Base-by-base conservation (phyloP, 2,329 filamentous ascomycete species). In the Penicillium occitanis region DNA sequence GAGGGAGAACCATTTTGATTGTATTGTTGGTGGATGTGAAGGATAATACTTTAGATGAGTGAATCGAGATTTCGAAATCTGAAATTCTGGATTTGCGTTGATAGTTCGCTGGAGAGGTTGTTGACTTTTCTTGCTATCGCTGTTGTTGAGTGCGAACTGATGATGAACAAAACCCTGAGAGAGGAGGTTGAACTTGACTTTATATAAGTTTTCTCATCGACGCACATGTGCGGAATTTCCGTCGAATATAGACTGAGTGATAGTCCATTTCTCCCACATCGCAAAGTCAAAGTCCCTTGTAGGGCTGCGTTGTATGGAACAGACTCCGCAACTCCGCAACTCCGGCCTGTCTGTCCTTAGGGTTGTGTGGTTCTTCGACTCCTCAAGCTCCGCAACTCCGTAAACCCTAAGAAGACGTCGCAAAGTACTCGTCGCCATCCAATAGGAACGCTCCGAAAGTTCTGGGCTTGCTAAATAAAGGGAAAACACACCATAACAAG, bases 1-100 rank as follows among this genome's bases (percentile, higher is more conserved):
- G 63, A 28, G 53, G 55, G 55, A 30, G 51, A 48, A 35, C 63
- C 55, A 59, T 59, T 40, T 59, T 59, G 22, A 59, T 17, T 51
- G 19, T 17, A 17, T 51, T 51, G 5, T 25, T 50, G 46, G 22
- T 50, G 14, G 46, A 6, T 30, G n/a, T 13, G 25, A 51, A 48
- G 7, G 14, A 30, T n/a, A 8, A 30, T 1, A 51, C n/a, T 1
- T 51, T n/a, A 10, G 48, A 51, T 5, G 14, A 51, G 11, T 48
- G 10, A 25, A 51, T 51, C 19, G n/a, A 22, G 2, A 22, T 22
- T 50, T 28, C 6, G 48, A 17, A 11, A 13, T 51, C 17, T 51
- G 22, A 7, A 10, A 8, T 50, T 33, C 30, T 50, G 3, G 11
- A 25, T 2, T 22, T 50, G 46, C 19, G 4, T 50, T 50, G 46